Evolutionary conservation across 140 eudicot genomes (phyloP).

Genomic region (Senecio squalidus): DNA sequence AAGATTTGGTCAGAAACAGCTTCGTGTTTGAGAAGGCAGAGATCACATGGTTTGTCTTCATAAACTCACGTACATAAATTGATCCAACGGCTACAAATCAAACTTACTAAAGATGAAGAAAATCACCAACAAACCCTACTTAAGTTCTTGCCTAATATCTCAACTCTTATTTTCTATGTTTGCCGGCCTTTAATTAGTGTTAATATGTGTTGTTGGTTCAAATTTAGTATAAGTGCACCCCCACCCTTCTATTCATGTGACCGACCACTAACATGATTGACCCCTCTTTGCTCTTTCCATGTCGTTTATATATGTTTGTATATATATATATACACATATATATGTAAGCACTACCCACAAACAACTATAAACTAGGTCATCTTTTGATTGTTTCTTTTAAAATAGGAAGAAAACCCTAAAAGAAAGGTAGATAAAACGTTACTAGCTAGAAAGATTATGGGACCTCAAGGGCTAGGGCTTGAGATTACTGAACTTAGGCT

Average conservation of each 20-base stretch:
- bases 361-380: background rate
- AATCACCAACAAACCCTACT: slow-evolving; percentile 26
- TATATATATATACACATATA: slow-evolving; percentile 3
- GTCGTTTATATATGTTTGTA: slow-evolving; percentile 17
- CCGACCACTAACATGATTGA: slow-evolving; percentile 54
- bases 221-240: slow-evolving; percentile 36
- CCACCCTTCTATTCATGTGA: slow-evolving; percentile 53
- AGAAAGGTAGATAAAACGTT: too few relatives aligned
- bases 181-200: slow-evolving; percentile 51
- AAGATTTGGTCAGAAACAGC: slow-evolving; percentile 11
- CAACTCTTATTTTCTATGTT: slow-evolving; percentile 3
- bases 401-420: background rate
- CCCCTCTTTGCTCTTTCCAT: slow-evolving; percentile 44
- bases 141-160: slow-evolving; percentile 27
- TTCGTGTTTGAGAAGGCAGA: slow-evolving; percentile 16
- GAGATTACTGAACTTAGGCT: slow-evolving; percentile 49
- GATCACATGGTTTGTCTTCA: slow-evolving; percentile 32
- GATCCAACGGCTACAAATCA: slow-evolving; percentile 41
- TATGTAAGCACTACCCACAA: slow-evolving; percentile 21
- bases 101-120: slow-evolving; percentile 26
- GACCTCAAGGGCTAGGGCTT: slow-evolving; percentile 43
- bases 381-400: background rate
- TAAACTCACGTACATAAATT: slow-evolving; percentile 4
- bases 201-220: slow-evolving; percentile 33
- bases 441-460: too few relatives aligned